phyloP scores from a whole-genome alignment of 164 flowering plant genomes.

The Akebia trifoliata region DNA sequence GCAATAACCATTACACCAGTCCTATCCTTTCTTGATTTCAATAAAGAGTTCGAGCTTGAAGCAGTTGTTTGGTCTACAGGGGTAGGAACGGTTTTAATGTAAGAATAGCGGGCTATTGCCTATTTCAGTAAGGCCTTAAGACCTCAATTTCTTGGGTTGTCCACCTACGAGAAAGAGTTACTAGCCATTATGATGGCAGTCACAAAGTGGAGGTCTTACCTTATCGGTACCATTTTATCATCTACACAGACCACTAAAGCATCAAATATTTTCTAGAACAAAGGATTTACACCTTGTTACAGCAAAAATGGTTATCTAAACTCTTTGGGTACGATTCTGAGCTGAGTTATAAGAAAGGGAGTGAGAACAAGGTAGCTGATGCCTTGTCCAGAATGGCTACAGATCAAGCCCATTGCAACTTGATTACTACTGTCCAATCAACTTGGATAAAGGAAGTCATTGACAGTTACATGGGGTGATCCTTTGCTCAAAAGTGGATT shows the following conservation, averaged over 20 bases:
- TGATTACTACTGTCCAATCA: too few species aligned
- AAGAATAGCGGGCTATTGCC: neutral
- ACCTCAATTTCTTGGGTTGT: neutral
- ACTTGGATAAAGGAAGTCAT: too few species aligned
- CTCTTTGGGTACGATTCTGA: too few species aligned
- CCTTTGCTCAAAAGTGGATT: too few species aligned
- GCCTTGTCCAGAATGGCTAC: neutral
- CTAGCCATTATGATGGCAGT: neutral
- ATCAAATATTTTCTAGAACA: neutral
- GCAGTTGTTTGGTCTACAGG: neutral
- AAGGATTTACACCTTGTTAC: neutral
- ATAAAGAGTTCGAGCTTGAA: neutral
- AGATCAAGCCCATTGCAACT: neutral
- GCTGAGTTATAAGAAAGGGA: neutral
- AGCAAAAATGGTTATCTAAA: neutral
- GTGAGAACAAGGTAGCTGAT: neutral
- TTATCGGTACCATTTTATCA: neutral
- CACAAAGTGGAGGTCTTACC: neutral
- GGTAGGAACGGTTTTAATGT: neutral
- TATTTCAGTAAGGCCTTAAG: neutral
- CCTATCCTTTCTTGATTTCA: neutral
- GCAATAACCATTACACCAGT: neutral
- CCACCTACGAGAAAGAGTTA: neutral
- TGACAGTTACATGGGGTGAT: neutral
- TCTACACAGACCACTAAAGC: neutral